These are phyloP conservation scores for Sphagnum magellanicum DNA, from an alignment of 228 moss, liverwort and hornwort species.

Conservation along the genomic window DNA sequence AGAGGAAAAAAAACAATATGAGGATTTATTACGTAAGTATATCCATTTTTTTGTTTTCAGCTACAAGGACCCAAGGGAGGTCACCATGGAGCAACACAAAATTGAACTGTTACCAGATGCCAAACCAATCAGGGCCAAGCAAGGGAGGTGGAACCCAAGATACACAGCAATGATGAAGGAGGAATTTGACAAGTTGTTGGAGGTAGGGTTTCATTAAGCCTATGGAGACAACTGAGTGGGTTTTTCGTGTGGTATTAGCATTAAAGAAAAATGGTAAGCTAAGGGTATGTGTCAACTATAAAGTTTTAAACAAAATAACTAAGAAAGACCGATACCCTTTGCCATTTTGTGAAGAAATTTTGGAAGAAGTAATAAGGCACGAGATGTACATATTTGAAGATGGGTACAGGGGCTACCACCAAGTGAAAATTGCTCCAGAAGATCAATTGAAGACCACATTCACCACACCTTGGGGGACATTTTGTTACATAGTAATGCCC, in stretches of 20 bases:
- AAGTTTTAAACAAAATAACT: neutral
- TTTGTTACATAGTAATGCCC: neutral
- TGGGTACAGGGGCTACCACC: neutral
- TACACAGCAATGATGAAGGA: neutral
- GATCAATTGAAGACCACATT: neutral
- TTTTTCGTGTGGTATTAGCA: neutral
- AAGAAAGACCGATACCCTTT: neutral
- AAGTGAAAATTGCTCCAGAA: neutral
- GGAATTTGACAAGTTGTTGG: slow-evolving; percentile 3
- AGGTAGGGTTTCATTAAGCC: slow-evolving; percentile 5
- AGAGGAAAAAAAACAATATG: no score
- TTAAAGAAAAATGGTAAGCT: neutral
- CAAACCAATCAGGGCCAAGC: no score
- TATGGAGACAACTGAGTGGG: neutral
- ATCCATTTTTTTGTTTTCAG: no score
- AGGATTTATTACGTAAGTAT: no score
- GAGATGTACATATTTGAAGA: neutral
- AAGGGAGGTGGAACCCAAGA: no score
- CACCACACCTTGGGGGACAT: neutral
- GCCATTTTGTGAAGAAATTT: neutral
- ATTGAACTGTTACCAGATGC: no score
- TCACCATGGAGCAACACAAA: no score
- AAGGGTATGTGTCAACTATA: no score
- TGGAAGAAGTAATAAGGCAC: neutral
- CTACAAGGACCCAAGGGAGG: no score